These are phyloP conservation scores for Pseudogymnoascus sp. DNA, from an alignment of 2,329 filamentous ascomycete genomes.

Conservation along the genomic window DNA sequence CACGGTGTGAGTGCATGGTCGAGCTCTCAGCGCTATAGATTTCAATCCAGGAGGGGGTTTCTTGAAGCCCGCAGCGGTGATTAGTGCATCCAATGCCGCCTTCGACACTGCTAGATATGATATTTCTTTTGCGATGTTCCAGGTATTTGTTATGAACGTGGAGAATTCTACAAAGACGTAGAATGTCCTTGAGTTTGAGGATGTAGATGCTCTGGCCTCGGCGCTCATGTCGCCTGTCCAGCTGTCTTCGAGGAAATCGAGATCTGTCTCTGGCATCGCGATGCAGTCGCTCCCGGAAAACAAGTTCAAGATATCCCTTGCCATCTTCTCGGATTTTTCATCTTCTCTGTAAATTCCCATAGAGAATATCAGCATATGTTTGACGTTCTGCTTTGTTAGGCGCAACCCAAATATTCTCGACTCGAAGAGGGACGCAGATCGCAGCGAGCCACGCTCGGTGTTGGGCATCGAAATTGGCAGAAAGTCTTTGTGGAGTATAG, in stretches of 20 bases:
- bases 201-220: background rate
- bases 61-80: slow-evolving; percentile 10
- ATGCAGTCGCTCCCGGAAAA: slow-evolving; percentile 12
- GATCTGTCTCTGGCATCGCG: slow-evolving; percentile 12
- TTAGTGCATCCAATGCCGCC: slow-evolving; percentile 12
- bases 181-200: slow-evolving; percentile 12
- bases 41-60: slow-evolving; percentile 7
- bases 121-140: slow-evolving; percentile 13
- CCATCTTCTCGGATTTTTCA: slow-evolving; percentile 8
- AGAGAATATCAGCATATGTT: background rate
- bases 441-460: background rate
- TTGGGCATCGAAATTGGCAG: background rate
- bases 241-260: slow-evolving; percentile 16
- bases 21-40: slow-evolving; percentile 9
- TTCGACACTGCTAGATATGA: slow-evolving; percentile 14
- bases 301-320: slow-evolving; percentile 14
- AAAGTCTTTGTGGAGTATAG: background rate
- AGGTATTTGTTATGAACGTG: slow-evolving; percentile 13
- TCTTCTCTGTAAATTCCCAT: background rate
- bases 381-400: background rate
- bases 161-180: slow-evolving; percentile 12
- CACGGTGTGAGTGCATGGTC: slow-evolving; percentile 10
- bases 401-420: background rate
- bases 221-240: slow-evolving; percentile 6
- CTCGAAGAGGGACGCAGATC: background rate